A percentile compares a stretch with the other conserved stretches of the same genome.
These are phyloP conservation scores for Aureobasidium leucospermi DNA, from an alignment of 2,329 filamentous ascomycete genomes.

Conservation along the genomic window DNA sequence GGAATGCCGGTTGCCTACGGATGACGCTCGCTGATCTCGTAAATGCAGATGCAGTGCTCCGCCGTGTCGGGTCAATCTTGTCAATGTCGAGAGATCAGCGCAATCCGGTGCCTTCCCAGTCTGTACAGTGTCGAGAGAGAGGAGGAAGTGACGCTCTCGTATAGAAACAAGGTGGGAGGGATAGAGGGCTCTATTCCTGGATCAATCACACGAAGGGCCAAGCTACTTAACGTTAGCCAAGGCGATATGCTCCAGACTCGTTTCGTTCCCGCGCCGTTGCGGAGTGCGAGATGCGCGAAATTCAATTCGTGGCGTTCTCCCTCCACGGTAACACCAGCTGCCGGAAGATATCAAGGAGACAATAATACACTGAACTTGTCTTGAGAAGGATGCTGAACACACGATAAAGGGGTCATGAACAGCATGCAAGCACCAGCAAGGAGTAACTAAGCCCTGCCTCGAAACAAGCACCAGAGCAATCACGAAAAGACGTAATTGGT, in stretches of 20 bases:
- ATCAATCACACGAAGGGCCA: neutral
- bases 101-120: neutral
- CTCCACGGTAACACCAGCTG: neutral
- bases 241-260: conserved; percentile 10
- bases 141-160: neutral
- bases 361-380: neutral
- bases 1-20: neutral
- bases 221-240: neutral
- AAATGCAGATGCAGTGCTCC: neutral
- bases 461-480: neutral
- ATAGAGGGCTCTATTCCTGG: conserved; percentile 1
- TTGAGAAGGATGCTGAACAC: neutral
- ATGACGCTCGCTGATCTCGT: conserved; percentile 1
- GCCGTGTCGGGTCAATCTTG: neutral
- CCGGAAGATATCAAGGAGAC: neutral
- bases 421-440: neutral
- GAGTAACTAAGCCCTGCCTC: neutral
- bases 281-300: neutral
- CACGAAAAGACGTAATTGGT: neutral
- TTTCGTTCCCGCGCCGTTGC: neutral
- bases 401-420: neutral
- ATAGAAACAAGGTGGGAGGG: neutral
- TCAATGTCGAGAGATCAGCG: neutral
- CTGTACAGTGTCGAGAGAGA: neutral
- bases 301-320: neutral